phyloP scores from a whole-genome alignment of 345 rosid genomes.

The Salix koriyanagi region DNA sequence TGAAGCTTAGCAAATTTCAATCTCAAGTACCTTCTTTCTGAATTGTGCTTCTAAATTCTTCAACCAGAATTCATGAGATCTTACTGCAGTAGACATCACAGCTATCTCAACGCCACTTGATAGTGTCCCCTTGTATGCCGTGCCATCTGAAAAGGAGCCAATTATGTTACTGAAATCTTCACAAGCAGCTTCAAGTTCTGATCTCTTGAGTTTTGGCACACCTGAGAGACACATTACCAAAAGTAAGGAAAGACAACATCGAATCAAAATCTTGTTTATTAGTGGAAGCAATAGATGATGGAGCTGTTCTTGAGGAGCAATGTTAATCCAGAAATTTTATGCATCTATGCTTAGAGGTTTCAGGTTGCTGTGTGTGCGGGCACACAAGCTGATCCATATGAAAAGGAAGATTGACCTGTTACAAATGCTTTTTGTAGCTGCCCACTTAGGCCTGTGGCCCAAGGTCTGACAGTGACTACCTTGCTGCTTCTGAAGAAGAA shows the following conservation, averaged over 20 bases:
- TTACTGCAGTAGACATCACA: conserved; percentile 49
- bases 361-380: neutral
- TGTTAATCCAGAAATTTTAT: neutral
- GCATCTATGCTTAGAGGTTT: neutral
- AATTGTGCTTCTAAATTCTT: conserved; percentile 58
- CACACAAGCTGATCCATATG: neutral
- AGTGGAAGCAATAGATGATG: neutral
- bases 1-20: neutral
- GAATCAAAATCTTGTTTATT: neutral
- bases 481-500: conserved; percentile 48
- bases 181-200: conserved; percentile 87
- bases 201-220: conserved; percentile 69
- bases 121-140: conserved; percentile 80
- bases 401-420: conserved; percentile 45
- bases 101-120: conserved; percentile 91
- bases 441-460: conserved; percentile 85
- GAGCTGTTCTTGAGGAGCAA: neutral
- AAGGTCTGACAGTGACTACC: conserved; percentile 77
- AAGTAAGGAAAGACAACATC: neutral
- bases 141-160: conserved; percentile 62
- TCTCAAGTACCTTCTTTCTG: conserved; percentile 62
- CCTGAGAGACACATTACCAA: conserved; percentile 41
- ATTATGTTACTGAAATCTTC: conserved; percentile 96
- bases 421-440: conserved; percentile 79
- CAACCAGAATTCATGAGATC: conserved; percentile 66